Percentiles rank a stretch among this genome's conserved stretches.
These are phyloP conservation scores for Lodderomyces elongisporus DNA, from an alignment of 1,139 yeast species.

Conservation along the genomic window DNA sequence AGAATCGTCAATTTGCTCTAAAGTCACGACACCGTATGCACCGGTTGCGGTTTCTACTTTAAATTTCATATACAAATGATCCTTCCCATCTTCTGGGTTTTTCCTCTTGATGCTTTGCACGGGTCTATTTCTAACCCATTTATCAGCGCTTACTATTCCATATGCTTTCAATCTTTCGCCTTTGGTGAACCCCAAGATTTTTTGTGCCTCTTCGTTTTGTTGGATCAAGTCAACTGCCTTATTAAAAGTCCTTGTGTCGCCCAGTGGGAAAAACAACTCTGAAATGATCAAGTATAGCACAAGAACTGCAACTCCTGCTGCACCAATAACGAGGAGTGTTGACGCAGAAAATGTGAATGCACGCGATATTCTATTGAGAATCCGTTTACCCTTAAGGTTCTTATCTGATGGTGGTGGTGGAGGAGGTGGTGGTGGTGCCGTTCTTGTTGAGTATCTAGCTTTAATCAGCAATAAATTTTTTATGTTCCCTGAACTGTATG, in stretches of 20 bases:
- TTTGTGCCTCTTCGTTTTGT: constrained; percentile 56
- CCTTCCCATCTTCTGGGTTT: constrained; percentile 73
- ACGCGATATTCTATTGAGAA: constrained; percentile 41
- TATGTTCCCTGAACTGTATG: too few species aligned
- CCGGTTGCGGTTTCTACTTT: constrained; percentile 66
- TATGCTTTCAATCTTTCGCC: constrained; percentile 73
- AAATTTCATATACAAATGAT: constrained; percentile 78
- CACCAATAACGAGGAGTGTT: constrained; percentile 59
- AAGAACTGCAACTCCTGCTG: constrained; percentile 60
- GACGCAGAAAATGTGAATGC: constrained; percentile 61
- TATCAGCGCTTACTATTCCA: constrained; percentile 67
- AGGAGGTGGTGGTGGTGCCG: constrained; percentile 43
- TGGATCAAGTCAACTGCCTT: constrained; percentile 76
- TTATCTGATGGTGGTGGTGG: constrained; percentile 39
- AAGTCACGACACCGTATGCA: constrained; percentile 59
- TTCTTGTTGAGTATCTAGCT: constrained; percentile 20
- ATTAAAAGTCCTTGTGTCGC: constrained; percentile 86
- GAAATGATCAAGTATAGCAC: constrained; percentile 73
- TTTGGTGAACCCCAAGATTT: constrained; percentile 47
- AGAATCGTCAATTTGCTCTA: constrained; percentile 70
- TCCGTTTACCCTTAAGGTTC: constrained; percentile 34
- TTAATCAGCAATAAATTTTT: not conserved
- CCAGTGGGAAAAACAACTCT: constrained; percentile 81
- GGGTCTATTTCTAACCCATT: constrained; percentile 88
- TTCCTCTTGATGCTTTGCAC: constrained; percentile 50